phyloP scores from a whole-genome alignment of 106 monocot species.

The Chionographis japonica region DNA sequence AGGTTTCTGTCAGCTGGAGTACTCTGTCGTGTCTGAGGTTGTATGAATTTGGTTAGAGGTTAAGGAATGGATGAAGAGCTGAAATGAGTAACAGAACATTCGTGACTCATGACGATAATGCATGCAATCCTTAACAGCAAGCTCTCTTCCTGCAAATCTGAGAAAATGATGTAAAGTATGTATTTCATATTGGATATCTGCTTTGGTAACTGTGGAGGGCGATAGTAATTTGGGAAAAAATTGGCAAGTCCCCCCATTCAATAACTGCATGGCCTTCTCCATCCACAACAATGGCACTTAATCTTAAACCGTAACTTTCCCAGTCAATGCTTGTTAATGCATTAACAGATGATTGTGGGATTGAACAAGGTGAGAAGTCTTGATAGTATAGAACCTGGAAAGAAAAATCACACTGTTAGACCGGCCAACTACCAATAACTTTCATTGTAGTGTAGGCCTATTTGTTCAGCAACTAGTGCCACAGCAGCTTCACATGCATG shows the following conservation, averaged over 20 bases:
- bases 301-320: conserved; percentile 64
- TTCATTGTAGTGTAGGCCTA: background rate
- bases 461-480: too few relatives aligned
- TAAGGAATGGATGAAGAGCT: conserved; percentile 15
- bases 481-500: too few relatives aligned
- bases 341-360: conserved; percentile 23
- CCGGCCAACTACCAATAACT: background rate
- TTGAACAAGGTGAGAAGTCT: conserved; percentile 49
- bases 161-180: background rate
- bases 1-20: conserved; percentile 29
- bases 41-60: conserved; percentile 5
- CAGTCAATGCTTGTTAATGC: conserved; percentile 53
- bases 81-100: background rate
- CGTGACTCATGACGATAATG: background rate
- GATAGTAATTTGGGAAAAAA: conserved; percentile 53
- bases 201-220: conserved; percentile 53
- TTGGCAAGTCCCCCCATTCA: conserved; percentile 52
- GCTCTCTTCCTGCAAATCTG: background rate
- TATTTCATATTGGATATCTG: conserved; percentile 47
- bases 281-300: conserved; percentile 36
- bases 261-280: conserved; percentile 36
- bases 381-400: conserved; percentile 67
- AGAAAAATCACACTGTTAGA: conserved; percentile 2
- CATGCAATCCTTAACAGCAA: too few relatives aligned
- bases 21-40: conserved; percentile 1